Evolutionary conservation across 75 land plant species (phyloP), one percentile per base, ranked within the genome.

Genomic region (Cunninghamia lanceolata): DNA sequence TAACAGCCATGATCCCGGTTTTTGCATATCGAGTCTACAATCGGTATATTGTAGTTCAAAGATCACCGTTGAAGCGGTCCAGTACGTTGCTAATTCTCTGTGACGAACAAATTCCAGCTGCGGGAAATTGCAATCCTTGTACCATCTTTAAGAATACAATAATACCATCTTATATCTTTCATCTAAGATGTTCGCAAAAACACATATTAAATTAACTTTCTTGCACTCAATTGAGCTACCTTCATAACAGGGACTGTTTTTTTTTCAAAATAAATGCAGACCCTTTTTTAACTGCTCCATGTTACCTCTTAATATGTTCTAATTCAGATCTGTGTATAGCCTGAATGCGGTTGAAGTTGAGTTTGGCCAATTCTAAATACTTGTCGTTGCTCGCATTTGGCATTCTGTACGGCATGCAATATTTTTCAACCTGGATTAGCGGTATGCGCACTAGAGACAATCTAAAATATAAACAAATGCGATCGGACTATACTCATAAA

Each of bases 281-380:
- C n/a, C n/a, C n/a, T n/a, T 10, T 50, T 50, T 0, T 1, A 13
- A 50, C 52, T 50, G 15, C 14, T 50, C 14, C 2, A 43, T 43
- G 0, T 46, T 80, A 15, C 52, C 52, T 50, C 14, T 50, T 50
- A 0, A 50, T 50, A 50, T 50, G 52, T 50, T 10, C 15, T 50
- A 89, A 71, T 84, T 95, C 96, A 1, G 52, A 84, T 79, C 85
- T 88, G 86, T 95, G 91, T 34, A 92, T 0, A 14, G 82, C 84
- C 82, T 95, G 96, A 88, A 90, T 90, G 2, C 82, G 80, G 68
- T 92, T 93, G 92, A 87, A 95, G 82, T 95, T 94, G 39, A 83
- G 15, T 84, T 91, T 91, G 35, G 96, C 96, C 0, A 50, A 50
- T 50, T 50, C 52, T 50, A 50, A 11, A 50, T 50, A 50, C 52